Evolutionary conservation across 2,329 filamentous ascomycete species (phyloP), one percentile per base, ranked within the genome.

Genomic region (Talaromyces sp.): DNA sequence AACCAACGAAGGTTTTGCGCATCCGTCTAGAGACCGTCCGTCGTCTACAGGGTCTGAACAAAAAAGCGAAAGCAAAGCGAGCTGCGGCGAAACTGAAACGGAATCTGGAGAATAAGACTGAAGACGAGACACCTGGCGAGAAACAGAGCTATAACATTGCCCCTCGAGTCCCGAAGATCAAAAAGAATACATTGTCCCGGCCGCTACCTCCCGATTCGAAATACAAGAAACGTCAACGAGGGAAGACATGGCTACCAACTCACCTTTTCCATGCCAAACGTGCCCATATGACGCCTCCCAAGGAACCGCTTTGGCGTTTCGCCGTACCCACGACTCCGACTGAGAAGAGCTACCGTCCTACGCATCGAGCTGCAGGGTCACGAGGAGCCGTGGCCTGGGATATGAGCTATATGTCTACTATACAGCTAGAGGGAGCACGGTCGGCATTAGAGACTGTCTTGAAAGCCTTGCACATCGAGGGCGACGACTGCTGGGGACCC

Each of bases 181-280:
- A 87, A 71, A 85, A 87, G 66, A 86, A 91, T 67, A 80, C 78
- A 57, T 81, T 92, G 56, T 89, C 90, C 58, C 80, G 84, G n/a
- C 83, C 86, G 5, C 78, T 79, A 5, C 79, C 72, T 73, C 86
- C 85, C 1, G 82, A 81, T 51, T 84, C 83, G 24, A 92, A 88
- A 68, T 97, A 91, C 71, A 86, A 88, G 65, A 94, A 91, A 75
- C 87, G 94, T 32, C 93, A 97, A 72, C 79, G 88, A 52, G 83
- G 90, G 73, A 97, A 97, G 79, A 92, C 90, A 2, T 97, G 93
- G 91, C 80, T 99, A 17, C 94, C 94, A 0, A 97, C 94, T 7
- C 94, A 99, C 73, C 77, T 95, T 65, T 99, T 90, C 84, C 92
- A 96, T 75, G 88, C 93, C 2, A 99, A 99, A 74, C 82, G 94